Evolutionary conservation across 2,329 filamentous ascomycete genomes (phyloP).

Genomic region (Epichloe hybrida): DNA sequence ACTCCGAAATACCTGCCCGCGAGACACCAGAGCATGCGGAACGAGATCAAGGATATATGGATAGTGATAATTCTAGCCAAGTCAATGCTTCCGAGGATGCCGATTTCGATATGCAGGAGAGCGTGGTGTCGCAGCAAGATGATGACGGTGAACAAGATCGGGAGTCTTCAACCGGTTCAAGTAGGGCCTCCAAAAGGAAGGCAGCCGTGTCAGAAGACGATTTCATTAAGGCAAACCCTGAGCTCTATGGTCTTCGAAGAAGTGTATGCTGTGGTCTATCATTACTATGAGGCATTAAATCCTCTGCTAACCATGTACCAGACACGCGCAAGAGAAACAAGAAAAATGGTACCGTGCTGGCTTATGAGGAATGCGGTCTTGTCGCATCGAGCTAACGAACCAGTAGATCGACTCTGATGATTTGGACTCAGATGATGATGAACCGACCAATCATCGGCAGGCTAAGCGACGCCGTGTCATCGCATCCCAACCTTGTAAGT

Average conservation of each 20-base stretch:
- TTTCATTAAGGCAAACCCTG: conserved; percentile 80
- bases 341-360: conserved; percentile 41
- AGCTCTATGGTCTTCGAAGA: conserved; percentile 84
- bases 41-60: conserved; percentile 27
- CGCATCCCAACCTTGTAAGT: conserved; percentile 49
- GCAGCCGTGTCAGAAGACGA: conserved; percentile 57
- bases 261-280: conserved; percentile 51
- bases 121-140: conserved; percentile 29
- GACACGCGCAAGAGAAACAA: conserved; percentile 43
- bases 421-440: conserved; percentile 60
- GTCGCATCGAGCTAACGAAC: conserved; percentile 1
- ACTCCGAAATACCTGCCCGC: conserved; percentile 28
- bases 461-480: conserved; percentile 57
- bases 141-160: conserved; percentile 36
- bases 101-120: conserved; percentile 65
- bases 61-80: conserved; percentile 33
- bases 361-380: background rate
- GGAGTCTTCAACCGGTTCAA: conserved; percentile 60
- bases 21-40: conserved; percentile 26
- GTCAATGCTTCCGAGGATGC: conserved; percentile 51
- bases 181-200: conserved; percentile 61
- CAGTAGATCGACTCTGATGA: conserved; percentile 39
- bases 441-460: conserved; percentile 41
- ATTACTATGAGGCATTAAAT: conserved; percentile 14
- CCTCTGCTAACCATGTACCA: conserved; percentile 15